Conservation (phyloP, 2,329 filamentous ascomycete genomes). For the Mariannaea elegans region DNA sequence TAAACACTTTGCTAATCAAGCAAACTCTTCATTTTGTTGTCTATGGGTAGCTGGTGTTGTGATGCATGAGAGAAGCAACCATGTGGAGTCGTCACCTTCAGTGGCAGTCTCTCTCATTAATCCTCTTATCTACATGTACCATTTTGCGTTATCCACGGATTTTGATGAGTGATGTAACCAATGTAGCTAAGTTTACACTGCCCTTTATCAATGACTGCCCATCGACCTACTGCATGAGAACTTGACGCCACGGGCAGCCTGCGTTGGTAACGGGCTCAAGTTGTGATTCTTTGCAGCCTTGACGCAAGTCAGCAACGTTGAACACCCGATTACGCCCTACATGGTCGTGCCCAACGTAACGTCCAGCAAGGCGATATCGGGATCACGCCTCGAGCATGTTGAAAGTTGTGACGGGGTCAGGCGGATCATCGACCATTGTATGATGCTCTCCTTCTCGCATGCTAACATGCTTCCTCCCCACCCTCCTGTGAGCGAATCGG, state of each 20-base stretch:
- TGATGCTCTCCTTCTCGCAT: conserved; percentile 4
- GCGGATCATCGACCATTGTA: conserved; percentile 9
- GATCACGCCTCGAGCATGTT: background rate
- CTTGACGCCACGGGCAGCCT: too few relatives aligned
- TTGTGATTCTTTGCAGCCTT: background rate
- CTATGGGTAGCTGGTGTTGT: background rate
- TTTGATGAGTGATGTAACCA: too few relatives aligned
- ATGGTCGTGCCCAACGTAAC: background rate
- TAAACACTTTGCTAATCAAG: background rate
- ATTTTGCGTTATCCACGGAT: background rate
- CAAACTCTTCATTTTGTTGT: background rate
- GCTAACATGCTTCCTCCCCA: conserved; percentile 6
- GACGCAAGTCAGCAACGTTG: too few relatives aligned
- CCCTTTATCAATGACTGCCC: too few relatives aligned
- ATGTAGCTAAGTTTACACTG: too few relatives aligned
- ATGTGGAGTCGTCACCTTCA: background rate
- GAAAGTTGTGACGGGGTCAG: background rate
- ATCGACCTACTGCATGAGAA: too few relatives aligned
- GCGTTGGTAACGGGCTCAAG: background rate
- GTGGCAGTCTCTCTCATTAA: background rate
- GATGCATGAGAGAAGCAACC: background rate
- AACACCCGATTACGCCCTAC: background rate
- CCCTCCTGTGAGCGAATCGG: background rate
- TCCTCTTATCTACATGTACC: background rate
- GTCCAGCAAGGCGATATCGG: background rate